phyloP scores from a whole-genome alignment of 345 rosid genomes.

The Cardamine occulta region DNA sequence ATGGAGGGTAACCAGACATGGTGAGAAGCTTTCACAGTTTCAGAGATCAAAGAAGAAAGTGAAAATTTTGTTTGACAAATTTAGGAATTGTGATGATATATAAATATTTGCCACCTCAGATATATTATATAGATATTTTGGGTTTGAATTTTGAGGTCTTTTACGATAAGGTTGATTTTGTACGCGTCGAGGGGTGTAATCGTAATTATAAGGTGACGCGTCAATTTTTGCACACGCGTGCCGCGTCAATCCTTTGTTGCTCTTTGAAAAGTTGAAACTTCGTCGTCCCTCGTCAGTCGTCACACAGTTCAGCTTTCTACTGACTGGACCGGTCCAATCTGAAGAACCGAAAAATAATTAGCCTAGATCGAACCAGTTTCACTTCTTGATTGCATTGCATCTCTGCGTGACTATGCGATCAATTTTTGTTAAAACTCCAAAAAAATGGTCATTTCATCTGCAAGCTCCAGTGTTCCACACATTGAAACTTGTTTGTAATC shows the following conservation, averaged over 20 bases:
- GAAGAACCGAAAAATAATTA: not conserved
- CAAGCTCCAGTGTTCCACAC: not conserved
- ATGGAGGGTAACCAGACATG: constrained; percentile 48
- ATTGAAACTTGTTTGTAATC: not conserved
- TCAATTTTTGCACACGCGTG: constrained; percentile 14
- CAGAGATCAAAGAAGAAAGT: constrained; percentile 12
- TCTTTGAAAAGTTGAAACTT: not conserved
- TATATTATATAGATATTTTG: not conserved
- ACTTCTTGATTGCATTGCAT: not conserved
- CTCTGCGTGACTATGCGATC: not conserved
- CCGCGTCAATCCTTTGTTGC: constrained; percentile 12
- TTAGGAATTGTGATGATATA: not conserved
- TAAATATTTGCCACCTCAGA: not conserved
- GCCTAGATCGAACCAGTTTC: not conserved
- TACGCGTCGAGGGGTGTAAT: constrained; percentile 30
- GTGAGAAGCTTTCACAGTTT: not conserved
- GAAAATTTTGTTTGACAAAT: not conserved
- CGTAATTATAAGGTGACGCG: not conserved
- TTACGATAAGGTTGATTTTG: not conserved
- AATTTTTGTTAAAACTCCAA: not conserved
- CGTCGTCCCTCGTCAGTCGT: constrained; percentile 21
- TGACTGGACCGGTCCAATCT: not conserved
- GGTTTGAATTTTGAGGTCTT: not conserved
- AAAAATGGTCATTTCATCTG: no score
- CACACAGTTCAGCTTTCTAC: not conserved